Percentiles rank a stretch among this genome's conserved stretches.
phyloP scores from a whole-genome alignment of 139 green algal species.

The Ulvella scutata region DNA sequence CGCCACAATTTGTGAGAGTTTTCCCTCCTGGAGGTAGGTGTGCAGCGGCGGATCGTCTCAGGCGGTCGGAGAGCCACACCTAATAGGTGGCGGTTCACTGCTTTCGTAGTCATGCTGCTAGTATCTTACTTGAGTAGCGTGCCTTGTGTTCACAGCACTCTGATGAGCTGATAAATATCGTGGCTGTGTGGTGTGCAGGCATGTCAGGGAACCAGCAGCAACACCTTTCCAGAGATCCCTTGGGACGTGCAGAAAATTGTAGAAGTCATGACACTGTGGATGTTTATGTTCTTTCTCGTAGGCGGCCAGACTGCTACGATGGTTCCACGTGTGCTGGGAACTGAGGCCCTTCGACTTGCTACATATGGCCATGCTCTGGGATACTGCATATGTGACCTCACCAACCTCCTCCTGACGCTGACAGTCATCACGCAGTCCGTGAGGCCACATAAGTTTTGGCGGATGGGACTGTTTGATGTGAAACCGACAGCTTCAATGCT shows the following conservation, averaged over 20 bases:
- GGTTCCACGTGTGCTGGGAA: not conserved
- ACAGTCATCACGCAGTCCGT: conserved; percentile 1
- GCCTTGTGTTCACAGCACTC: too few species aligned
- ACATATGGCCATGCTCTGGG: not conserved
- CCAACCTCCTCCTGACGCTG: not conserved
- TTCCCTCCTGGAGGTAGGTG: too few species aligned
- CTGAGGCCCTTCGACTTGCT: not conserved
- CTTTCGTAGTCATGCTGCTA: too few species aligned
- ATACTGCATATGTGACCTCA: not conserved
- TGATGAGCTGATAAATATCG: too few species aligned
- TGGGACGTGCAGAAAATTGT: not conserved
- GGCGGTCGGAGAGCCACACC: too few species aligned
- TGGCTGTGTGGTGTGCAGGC: too few species aligned
- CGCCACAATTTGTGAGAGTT: too few species aligned
- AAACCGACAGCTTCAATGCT: not conserved
- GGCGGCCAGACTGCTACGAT: not conserved
- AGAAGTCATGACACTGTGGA: not conserved
- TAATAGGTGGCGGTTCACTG: too few species aligned
- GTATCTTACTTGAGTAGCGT: too few species aligned
- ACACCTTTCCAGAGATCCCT: not conserved
- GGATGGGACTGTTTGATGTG: not conserved
- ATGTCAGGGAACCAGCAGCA: not conserved
- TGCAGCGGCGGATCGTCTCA: too few species aligned
- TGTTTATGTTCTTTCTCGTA: conserved; percentile 4
- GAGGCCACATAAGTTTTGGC: not conserved